Evolutionary conservation across 257 asterid species (phyloP).

Genomic region (Forsythia suspensa): DNA sequence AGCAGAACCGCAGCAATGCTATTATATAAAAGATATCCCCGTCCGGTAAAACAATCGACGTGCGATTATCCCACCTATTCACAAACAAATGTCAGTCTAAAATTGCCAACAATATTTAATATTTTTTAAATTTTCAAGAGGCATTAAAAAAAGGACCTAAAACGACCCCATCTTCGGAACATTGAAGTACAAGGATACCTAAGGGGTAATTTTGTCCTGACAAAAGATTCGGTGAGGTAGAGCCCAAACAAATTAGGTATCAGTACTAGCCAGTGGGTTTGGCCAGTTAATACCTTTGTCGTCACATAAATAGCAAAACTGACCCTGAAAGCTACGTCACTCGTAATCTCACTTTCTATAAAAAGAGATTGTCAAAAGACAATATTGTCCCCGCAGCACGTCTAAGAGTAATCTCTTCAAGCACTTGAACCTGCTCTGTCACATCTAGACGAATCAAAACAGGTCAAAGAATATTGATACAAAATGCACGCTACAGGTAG

Average conservation of each 20-base stretch:
- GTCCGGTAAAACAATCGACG: slow-evolving; percentile 64
- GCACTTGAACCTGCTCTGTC: neutral
- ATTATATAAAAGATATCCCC: slow-evolving; percentile 73
- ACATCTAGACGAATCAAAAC: no score
- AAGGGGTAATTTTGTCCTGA: slow-evolving; percentile 25
- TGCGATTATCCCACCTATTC: slow-evolving; percentile 75
- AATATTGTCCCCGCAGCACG: slow-evolving; percentile 13
- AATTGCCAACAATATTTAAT: neutral
- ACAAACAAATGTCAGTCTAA: neutral
- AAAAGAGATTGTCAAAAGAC: slow-evolving; percentile 15
- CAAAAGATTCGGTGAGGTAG: neutral
- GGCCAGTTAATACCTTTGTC: slow-evolving; percentile 42
- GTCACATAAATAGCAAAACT: slow-evolving; percentile 29
- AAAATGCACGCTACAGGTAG: no score
- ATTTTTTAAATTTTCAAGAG: neutral
- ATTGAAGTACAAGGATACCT: neutral
- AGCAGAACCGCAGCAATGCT: slow-evolving; percentile 69
- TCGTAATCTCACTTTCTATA: slow-evolving; percentile 30
- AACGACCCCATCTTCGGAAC: neutral
- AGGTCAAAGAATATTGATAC: no score
- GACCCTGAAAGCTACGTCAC: slow-evolving; percentile 44
- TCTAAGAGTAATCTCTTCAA: no score
- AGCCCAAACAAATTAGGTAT: slow-evolving; percentile 29
- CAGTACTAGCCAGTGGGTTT: slow-evolving; percentile 30
- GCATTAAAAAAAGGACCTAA: no score